These are phyloP conservation scores for Exophiala viscosa DNA, from an alignment of 2,329 filamentous ascomycete species.

Conservation along the genomic window DNA sequence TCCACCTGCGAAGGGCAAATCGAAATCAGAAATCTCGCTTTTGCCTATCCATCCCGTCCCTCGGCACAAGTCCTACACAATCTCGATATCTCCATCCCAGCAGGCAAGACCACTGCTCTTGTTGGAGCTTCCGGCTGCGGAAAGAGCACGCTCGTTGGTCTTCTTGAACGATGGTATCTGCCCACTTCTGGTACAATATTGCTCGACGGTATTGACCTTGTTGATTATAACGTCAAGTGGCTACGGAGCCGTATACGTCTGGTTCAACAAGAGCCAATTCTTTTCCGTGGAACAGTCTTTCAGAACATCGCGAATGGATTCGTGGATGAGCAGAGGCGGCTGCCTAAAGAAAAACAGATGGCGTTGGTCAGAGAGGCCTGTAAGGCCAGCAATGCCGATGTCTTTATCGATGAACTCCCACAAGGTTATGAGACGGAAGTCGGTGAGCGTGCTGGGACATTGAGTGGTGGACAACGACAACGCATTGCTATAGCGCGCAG, in stretches of 20 bases:
- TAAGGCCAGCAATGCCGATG: constrained; percentile 63
- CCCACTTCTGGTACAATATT: constrained; percentile 47
- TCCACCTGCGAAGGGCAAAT: constrained; percentile 47
- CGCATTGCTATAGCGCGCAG: constrained; percentile 71
- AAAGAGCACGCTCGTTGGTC: constrained; percentile 43
- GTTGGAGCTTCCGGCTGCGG: constrained; percentile 45
- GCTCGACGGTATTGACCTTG: constrained; percentile 53
- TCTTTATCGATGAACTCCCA: constrained; percentile 64
- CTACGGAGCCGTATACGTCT: constrained; percentile 57
- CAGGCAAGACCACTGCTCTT: constrained; percentile 40
- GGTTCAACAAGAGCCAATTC: constrained; percentile 64
- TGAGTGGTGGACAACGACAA: constrained; percentile 78
- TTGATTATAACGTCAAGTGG: constrained; percentile 59
- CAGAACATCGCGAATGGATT: constrained; percentile 61
- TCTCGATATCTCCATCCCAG: constrained; percentile 34
- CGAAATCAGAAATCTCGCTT: constrained; percentile 60
- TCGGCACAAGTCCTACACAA: constrained; percentile 35
- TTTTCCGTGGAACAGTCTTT: constrained; percentile 64
- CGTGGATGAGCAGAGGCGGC: constrained; percentile 33
- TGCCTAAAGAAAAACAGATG: constrained; percentile 29
- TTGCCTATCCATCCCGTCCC: constrained; percentile 61
- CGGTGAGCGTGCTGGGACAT: constrained; percentile 70
- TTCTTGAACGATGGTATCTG: constrained; percentile 44
- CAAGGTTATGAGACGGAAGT: constrained; percentile 70
- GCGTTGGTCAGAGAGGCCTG: constrained; percentile 56